Conservation (phyloP, 1,284 basidiomycete species). For the Cutaneotrichosporon arboriforme region DNA sequence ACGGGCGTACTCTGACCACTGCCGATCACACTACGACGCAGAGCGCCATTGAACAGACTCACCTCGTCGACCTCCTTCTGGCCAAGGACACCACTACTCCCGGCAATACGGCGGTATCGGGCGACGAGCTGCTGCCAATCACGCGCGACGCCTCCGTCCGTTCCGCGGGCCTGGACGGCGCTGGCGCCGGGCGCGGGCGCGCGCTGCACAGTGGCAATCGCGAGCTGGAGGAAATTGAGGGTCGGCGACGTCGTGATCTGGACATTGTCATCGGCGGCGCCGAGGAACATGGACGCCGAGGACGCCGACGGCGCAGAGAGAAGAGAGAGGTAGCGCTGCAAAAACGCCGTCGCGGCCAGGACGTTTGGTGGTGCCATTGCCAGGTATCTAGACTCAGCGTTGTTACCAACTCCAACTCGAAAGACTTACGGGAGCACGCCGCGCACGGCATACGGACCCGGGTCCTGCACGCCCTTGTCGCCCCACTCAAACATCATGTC, state of each 20-base stretch:
- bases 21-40: no score
- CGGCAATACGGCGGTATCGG: slow-evolving; percentile 57
- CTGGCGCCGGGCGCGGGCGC: slow-evolving; percentile 55
- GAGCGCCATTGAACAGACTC: no score
- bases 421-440: slow-evolving; percentile 70
- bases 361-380: slow-evolving; percentile 78
- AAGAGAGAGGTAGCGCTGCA: slow-evolving; percentile 66
- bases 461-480: slow-evolving; percentile 30
- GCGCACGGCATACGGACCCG: slow-evolving; percentile 64
- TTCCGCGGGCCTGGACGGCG: slow-evolving; percentile 56
- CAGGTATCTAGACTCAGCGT: slow-evolving; percentile 59
- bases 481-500: slow-evolving; percentile 79
- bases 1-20: no score
- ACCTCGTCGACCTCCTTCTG: slow-evolving; percentile 69
- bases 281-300: slow-evolving; percentile 50
- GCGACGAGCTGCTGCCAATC: slow-evolving; percentile 76
- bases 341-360: slow-evolving; percentile 75
- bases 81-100: slow-evolving; percentile 58
- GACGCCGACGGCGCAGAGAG: slow-evolving; percentile 51
- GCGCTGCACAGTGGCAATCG: slow-evolving; percentile 73
- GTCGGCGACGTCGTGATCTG: slow-evolving; percentile 64
- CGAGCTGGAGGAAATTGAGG: slow-evolving; percentile 82
- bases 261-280: slow-evolving; percentile 57
- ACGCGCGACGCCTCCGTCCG: slow-evolving; percentile 50
- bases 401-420: background rate